Evolutionary conservation across 345 rosid species (phyloP), one percentile per base, ranked within the genome.

Genomic region (Bruguiera sexangula): DNA sequence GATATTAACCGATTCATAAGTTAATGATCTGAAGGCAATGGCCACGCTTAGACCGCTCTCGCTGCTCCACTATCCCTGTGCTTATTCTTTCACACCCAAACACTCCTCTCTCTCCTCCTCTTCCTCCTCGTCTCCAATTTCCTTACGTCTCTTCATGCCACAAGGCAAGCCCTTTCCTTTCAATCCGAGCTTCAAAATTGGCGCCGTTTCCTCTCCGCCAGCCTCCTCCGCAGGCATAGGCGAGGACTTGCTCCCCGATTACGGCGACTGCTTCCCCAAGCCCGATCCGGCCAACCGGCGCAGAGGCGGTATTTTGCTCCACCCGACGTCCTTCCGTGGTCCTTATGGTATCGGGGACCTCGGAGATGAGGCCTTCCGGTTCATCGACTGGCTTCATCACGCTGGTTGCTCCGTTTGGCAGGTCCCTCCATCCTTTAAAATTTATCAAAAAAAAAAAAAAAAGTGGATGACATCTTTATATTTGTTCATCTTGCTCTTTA

Each of bases 401-500:
- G 76, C 97, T 58, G 95, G 97, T 27, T 89, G 95, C 82, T 91
- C 96, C 59, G 79, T 94, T 69, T 94, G 98, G 98, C 98, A 94
- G 89, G 98, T 87, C 50, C 50, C 19, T 43, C 50, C 50, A 18
- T 43, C 50, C 19, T 43, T 13, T 4, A 43, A 43, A 43, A 43
- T 43, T 43, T 43, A 16, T 16, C 48, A 11, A 11, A 43, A 43
- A 0, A 2, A 3, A 54, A 11, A 34, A 53, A 32, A 21, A 1
- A 19, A 6, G 8, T 22, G 20, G 19, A 50, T 10, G 2, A 22
- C 30, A 26, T 55, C 27, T 22, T 22, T 8, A 7, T 18, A 22
- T 21, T 55, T 54, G 9, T 11, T 55, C 3, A 26, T n/a, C 5
- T 2, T 18, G 15, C 27, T n/a, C 27, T 10, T 21, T 24, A 8